A percentile compares a stretch with the other conserved stretches of the same genome.
Conservation (phyloP, 1,284 basidiomycete species). For the Butyriboletus appendiculatus region DNA sequence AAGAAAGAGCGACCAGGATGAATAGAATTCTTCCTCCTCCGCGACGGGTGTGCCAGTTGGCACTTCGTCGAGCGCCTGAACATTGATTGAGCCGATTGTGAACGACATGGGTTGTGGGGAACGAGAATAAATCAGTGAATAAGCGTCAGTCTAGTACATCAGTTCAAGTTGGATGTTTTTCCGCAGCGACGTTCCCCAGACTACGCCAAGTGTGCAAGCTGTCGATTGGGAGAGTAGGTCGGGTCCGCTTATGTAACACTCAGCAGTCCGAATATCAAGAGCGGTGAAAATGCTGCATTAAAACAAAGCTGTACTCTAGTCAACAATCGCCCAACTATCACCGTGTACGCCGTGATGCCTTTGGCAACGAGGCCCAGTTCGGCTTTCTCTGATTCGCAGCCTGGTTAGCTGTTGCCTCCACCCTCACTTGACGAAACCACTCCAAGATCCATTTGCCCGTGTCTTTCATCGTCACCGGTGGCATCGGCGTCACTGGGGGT, state of each 20-base stretch:
- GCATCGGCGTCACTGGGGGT: slow-evolving; percentile 6
- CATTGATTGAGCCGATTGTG: slow-evolving; percentile 19
- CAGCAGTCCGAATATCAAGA: not conserved
- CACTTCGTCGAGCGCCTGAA: slow-evolving; percentile 19
- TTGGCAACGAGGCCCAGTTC: slow-evolving; percentile 28
- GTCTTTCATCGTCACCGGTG: slow-evolving; percentile 32
- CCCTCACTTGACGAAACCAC: slow-evolving; percentile 17
- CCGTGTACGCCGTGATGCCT: slow-evolving; percentile 19
- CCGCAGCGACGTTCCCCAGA: not conserved
- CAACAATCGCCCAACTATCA: not conserved
- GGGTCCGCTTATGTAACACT: slow-evolving; percentile 21
- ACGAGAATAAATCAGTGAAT: not conserved
- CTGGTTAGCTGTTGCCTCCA: slow-evolving; percentile 7
- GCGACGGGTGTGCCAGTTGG: slow-evolving; percentile 42
- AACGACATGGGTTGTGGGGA: slow-evolving; percentile 28
- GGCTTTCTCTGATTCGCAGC: slow-evolving; percentile 20
- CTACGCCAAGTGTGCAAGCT: not conserved
- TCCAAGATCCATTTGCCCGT: slow-evolving; percentile 26
- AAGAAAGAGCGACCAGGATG: slow-evolving; percentile 92
- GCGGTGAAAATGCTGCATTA: not conserved
- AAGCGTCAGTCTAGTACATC: slow-evolving; percentile 10
- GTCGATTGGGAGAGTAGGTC: not conserved
- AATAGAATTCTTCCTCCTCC: slow-evolving; percentile 88
- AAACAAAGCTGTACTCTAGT: slow-evolving; percentile 6
- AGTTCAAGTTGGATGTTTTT: not conserved